Base-by-base conservation (phyloP, 495 filamentous ascomycete species). In the Penicillium pancosmium region DNA sequence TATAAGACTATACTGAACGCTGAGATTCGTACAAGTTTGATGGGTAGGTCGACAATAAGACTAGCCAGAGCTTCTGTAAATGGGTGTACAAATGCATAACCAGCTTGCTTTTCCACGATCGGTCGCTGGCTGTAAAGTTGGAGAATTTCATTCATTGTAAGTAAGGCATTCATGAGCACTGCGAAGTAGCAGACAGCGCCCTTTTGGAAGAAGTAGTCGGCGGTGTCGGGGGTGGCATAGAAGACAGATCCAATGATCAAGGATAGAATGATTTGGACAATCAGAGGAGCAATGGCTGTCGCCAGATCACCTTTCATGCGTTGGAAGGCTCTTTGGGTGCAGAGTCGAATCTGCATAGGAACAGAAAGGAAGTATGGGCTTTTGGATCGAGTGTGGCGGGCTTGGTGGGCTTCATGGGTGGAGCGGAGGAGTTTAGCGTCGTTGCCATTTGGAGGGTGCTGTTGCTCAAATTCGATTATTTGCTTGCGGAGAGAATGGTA, bases 151-250 rank as follows among this genome's bases (percentile, higher is more conserved):
- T 78, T 69, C 5, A 82, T 64, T 0, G 68, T 72, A 33, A 69
- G 76, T 12, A 84, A 66, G 5, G 79, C 75, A 53, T 82, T 83
- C 56, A 82, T 68, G 1, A 97, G 80, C 60, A 93, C 85, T 38
- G 91, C 88, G 66, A 96, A 96, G 82, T 95, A 97, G 25, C 96
- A 75, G 1, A 94, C 78, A 54, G 88, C 89, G 23, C 89, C 91
- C 43, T 68, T 69, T 53, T 73, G 70, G 53, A 71, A 73, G 46
- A 73, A 74, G 15, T 59, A 65, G 16, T 33, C 54, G 12, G 63
- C 57, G 15, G 50, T 58, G n/a, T 58, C 54, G 4, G 69, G 69
- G 2, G 63, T 61, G 23, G 89, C 82, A 66, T 86, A 94, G 75
- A 93, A 97, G 48, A 96, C 87, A 54, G 84, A 89, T 25, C 88